Evolutionary conservation across 192 early-diverging fungal species (phyloP).

Genomic region (Chytriomyces confervae): DNA sequence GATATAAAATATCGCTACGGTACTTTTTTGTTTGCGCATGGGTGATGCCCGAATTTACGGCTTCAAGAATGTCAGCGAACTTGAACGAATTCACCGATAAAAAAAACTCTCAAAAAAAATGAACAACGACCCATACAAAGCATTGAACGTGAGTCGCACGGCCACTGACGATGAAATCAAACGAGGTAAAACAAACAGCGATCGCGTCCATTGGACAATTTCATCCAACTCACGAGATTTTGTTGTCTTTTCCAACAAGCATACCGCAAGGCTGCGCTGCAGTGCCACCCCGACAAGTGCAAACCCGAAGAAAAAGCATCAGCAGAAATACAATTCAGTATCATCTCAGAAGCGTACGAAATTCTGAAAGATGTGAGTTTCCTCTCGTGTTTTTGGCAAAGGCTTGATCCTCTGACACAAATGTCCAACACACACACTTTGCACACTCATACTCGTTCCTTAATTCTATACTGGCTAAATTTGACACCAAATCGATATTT

Average conservation of each 20-base stretch:
- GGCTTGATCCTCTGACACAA: neutral
- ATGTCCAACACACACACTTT: neutral
- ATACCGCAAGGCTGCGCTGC: constrained; percentile 27
- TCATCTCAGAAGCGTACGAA: constrained; percentile 37
- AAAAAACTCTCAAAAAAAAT: no score
- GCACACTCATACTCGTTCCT: neutral
- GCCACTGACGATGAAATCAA: constrained; percentile 39
- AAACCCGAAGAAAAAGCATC: constrained; percentile 11
- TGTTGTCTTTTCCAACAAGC: neutral
- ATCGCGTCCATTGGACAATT: neutral
- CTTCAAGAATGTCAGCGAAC: no score
- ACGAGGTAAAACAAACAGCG: constrained; percentile 21
- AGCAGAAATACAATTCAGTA: constrained; percentile 27
- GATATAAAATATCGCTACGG: neutral
- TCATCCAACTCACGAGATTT: neutral
- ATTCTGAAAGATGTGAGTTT: constrained; percentile 35
- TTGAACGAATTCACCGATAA: no score
- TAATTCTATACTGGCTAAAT: neutral
- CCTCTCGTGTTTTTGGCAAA: neutral
- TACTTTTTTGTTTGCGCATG: neutral
- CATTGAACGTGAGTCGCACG: constrained; percentile 18
- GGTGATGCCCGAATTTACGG: no score
- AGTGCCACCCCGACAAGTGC: constrained; percentile 33
- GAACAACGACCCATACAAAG: constrained; percentile 18
- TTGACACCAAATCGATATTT: neutral